Evolutionary conservation across 148 eudicot genomes (phyloP).

Genomic region (Agrostemma githago): DNA sequence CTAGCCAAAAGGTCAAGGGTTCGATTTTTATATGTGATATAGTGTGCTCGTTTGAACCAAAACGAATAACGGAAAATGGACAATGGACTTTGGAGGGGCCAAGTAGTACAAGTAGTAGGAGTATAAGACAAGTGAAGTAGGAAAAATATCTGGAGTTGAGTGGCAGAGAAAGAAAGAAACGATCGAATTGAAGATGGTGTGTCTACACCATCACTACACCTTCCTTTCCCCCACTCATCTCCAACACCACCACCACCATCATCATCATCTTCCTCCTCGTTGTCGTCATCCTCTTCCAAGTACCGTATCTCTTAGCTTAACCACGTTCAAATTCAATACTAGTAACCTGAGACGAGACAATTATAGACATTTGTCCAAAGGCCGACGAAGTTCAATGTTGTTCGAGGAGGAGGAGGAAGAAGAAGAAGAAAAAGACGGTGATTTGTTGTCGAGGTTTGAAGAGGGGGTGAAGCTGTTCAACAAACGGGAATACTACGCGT

Average conservation of each 20-base stretch:
- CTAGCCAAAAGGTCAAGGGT: too few relatives aligned
- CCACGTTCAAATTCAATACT: neutral
- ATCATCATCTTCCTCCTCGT: too few relatives aligned
- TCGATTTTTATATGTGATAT: too few relatives aligned
- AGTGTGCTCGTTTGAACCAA: too few relatives aligned
- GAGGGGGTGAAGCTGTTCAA: conserved; percentile 72
- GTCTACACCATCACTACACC: conserved; percentile 4
- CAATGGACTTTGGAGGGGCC: too few relatives aligned
- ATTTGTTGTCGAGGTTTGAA: conserved; percentile 28
- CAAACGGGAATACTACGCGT: conserved; percentile 58
- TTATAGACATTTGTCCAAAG: neutral
- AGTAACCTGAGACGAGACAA: neutral
- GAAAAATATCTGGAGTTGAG: conserved; percentile 10
- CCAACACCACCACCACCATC: neutral
- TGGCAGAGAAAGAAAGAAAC: conserved; percentile 1
- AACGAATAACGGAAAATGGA: too few relatives aligned
- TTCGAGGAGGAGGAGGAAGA: conserved; percentile 32
- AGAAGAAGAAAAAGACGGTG: conserved; percentile 12
- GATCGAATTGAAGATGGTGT: neutral
- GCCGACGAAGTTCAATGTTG: conserved; percentile 3
- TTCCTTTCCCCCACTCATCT: neutral
- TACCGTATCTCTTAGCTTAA: neutral
- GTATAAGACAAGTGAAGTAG: too few relatives aligned
- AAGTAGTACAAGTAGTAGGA: too few relatives aligned
- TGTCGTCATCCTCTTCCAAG: neutral